phyloP scores from a whole-genome alignment of 2,329 filamentous ascomycete species.

The Monilinia fructicola region DNA sequence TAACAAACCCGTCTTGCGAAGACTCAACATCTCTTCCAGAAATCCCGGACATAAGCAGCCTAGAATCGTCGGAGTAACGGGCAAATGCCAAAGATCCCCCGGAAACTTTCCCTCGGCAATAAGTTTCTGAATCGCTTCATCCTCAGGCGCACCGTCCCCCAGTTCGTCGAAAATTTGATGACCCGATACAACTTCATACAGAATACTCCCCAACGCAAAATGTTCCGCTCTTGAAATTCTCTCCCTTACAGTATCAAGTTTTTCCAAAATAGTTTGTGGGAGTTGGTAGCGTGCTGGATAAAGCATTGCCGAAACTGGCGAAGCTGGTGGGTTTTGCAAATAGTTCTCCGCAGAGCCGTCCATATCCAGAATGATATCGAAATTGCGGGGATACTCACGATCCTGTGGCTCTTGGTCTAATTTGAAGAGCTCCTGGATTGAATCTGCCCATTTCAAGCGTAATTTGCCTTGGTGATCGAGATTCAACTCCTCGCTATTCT shows the following conservation, averaged over 20 bases:
- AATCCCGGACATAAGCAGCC: neutral
- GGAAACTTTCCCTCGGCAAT: slow-evolving; percentile 6
- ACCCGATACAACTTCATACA: slow-evolving; percentile 2
- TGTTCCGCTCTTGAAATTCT: neutral
- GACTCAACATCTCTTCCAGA: neutral
- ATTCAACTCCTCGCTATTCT: neutral
- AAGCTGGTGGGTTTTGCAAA: neutral
- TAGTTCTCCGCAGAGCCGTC: slow-evolving; percentile 11
- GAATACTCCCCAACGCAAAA: slow-evolving; percentile 12
- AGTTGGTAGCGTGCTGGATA: slow-evolving; percentile 14
- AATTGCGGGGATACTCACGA: slow-evolving; percentile 6
- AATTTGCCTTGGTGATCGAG: neutral
- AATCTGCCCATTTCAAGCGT: neutral
- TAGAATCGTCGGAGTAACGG: neutral
- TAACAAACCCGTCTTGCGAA: slow-evolving; percentile 7
- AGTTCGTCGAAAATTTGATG: neutral
- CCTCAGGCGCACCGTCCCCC: neutral
- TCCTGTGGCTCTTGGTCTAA: neutral
- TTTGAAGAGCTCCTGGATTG: neutral
- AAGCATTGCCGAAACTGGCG: neutral
- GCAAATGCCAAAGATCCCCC: neutral
- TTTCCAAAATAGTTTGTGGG: neutral
- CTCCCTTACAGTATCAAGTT: neutral
- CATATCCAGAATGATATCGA: neutral
- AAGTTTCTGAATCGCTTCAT: neutral